Evolutionary conservation across 169 alveolate species (phyloP).

Genomic region (Prorocentrum cordatum): DNA sequence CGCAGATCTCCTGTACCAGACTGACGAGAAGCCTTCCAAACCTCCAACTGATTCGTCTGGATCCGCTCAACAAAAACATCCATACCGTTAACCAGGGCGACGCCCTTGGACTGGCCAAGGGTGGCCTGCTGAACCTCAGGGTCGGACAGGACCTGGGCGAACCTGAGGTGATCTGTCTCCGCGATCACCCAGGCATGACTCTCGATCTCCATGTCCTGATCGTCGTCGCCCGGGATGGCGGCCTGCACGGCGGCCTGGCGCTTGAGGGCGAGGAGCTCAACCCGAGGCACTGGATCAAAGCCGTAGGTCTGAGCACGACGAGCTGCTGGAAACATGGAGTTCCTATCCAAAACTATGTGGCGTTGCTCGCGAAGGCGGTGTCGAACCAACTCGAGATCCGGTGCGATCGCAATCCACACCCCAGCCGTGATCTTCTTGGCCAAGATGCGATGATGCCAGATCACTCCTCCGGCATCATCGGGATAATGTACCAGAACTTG

Average conservation of each 20-base stretch:
- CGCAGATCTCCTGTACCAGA: background rate
- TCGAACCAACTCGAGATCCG: background rate
- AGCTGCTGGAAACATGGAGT: background rate
- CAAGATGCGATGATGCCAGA: conserved; percentile 8
- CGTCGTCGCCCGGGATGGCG: background rate
- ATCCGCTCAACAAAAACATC: background rate
- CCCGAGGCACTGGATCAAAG: background rate
- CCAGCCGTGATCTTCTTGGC: background rate
- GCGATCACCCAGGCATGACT: background rate
- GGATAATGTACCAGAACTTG: background rate
- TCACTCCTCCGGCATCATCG: background rate
- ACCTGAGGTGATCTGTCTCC: background rate
- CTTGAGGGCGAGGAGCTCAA: background rate
- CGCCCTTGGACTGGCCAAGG: background rate
- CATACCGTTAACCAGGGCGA: background rate
- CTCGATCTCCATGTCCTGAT: background rate
- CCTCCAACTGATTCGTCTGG: too few relatives aligned
- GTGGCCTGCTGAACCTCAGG: background rate
- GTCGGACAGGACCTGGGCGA: background rate
- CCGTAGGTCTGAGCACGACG: background rate
- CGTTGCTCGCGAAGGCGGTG: background rate
- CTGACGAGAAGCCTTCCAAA: background rate
- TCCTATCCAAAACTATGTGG: background rate
- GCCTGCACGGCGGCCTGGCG: background rate
- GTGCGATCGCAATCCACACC: background rate